A percentile compares a stretch with the other conserved stretches of the same genome.
phyloP scores from a whole-genome alignment of 768 basidiomycete genomes.

The Rhodotorula sphaerocarpa region DNA sequence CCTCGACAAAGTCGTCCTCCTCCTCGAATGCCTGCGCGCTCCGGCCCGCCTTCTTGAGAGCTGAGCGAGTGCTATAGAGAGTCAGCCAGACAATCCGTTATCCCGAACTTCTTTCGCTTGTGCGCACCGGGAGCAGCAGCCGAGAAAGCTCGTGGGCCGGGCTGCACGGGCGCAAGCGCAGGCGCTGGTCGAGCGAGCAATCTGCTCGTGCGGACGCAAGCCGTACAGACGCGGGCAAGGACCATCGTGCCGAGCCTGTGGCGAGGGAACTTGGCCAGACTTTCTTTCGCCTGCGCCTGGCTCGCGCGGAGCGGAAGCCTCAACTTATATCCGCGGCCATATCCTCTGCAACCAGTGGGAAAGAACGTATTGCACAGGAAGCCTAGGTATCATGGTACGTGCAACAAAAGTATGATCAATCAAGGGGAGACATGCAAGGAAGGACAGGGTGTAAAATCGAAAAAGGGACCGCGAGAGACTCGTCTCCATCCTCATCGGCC shows the following conservation, averaged over 20 bases:
- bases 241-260: not conserved
- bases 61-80: not conserved
- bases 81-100: no score
- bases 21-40: not conserved
- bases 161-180: not conserved
- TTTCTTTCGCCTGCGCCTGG: no score
- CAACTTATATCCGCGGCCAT: no score
- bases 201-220: conserved; percentile 2
- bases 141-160: not conserved
- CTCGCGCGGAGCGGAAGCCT: no score
- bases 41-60: conserved; percentile 4
- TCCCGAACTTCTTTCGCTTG: no score
- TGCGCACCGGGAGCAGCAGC: not conserved
- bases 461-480: not conserved
- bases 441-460: not conserved
- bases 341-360: no score
- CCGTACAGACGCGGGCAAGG: conserved; percentile 5
- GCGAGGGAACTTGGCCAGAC: no score
- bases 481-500: not conserved
- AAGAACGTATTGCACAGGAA: no score
- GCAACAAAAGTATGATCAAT: no score
- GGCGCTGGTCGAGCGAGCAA: no score
- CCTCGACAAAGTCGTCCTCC: conserved; percentile 23
- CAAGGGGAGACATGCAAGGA: no score
- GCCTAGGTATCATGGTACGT: no score